Conservation (phyloP, 2,329 filamentous ascomycete genomes). For the Penicillium olsonii region DNA sequence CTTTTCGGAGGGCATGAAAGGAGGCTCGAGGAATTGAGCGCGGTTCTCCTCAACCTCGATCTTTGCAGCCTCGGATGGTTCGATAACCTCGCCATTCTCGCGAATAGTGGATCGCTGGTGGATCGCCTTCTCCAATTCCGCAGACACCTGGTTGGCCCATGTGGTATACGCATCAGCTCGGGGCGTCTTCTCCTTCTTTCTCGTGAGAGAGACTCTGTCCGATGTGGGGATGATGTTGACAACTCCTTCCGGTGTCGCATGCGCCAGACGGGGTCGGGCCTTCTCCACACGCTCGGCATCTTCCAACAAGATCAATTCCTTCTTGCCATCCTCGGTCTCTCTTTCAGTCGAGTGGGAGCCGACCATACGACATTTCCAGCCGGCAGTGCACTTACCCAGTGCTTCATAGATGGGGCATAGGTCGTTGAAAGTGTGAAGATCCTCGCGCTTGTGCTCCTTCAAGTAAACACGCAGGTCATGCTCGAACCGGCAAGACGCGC, state of each 20-base stretch:
- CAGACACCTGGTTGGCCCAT: conserved; percentile 71
- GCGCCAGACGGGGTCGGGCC: conserved; percentile 29
- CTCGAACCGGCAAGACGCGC: conserved; percentile 75
- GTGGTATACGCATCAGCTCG: conserved; percentile 74
- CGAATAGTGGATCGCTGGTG: conserved; percentile 43
- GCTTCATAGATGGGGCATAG: conserved; percentile 79
- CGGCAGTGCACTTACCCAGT: conserved; percentile 74
- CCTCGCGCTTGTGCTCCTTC: conserved; percentile 74
- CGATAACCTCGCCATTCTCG: conserved; percentile 7
- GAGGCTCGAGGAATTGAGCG: conserved; percentile 80
- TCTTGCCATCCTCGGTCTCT: conserved; percentile 74
- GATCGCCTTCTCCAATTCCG: conserved; percentile 50
- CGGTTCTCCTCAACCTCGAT: conserved; percentile 62
- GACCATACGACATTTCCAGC: conserved; percentile 94
- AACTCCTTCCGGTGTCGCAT: conserved; percentile 59
- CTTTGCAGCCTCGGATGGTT: conserved; percentile 5
- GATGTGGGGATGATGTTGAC: conserved; percentile 72
- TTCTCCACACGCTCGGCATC: conserved; percentile 52
- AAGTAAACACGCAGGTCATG: conserved; percentile 88
- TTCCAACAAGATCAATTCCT: conserved; percentile 74
- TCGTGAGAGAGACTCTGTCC: conserved; percentile 73
- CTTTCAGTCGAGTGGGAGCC: conserved; percentile 83
- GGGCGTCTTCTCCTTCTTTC: conserved; percentile 68
- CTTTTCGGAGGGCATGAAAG: conserved; percentile 90
- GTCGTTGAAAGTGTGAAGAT: conserved; percentile 74